Evolutionary conservation across 148 eudicot genomes (phyloP).

Genomic region (Chenopodium album): DNA sequence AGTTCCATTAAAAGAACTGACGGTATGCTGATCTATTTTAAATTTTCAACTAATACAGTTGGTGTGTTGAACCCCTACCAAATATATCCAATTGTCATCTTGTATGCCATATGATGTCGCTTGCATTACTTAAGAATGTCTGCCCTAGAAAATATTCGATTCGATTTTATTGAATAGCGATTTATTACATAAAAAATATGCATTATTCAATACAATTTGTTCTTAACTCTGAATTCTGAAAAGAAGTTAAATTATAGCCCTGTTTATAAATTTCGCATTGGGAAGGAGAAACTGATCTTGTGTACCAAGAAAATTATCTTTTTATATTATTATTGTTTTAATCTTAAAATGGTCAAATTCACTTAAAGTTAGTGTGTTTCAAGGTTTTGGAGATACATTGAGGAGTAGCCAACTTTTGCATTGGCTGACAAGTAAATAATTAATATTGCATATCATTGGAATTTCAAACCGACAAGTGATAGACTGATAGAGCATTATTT

Average conservation of each 20-base stretch:
- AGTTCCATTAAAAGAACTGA: slow-evolving; percentile 65
- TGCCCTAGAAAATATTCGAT: not conserved
- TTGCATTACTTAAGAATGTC: not conserved
- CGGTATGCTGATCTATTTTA: slow-evolving; percentile 46
- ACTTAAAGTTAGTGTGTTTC: not conserved
- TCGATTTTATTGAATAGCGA: not conserved
- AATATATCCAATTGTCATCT: not conserved
- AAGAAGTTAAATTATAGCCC: not conserved
- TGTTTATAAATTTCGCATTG: not conserved
- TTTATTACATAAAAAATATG: not conserved
- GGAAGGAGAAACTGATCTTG: too few relatives aligned
- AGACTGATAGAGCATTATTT: too few relatives aligned
- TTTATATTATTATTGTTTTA: not conserved
- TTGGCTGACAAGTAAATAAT: too few relatives aligned
- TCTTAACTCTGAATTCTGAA: not conserved
- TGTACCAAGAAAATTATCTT: not conserved
- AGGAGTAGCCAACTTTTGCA: not conserved
- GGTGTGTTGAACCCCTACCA: not conserved
- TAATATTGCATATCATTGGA: too few relatives aligned
- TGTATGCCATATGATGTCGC: not conserved
- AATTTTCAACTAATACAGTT: not conserved
- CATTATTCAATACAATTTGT: not conserved
- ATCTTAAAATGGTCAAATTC: not conserved
- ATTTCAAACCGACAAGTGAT: too few relatives aligned
- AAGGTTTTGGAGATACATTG: not conserved